Base-by-base conservation (phyloP, 192 early-diverging fungal species). In the Rhizophlyctis rosea region DNA sequence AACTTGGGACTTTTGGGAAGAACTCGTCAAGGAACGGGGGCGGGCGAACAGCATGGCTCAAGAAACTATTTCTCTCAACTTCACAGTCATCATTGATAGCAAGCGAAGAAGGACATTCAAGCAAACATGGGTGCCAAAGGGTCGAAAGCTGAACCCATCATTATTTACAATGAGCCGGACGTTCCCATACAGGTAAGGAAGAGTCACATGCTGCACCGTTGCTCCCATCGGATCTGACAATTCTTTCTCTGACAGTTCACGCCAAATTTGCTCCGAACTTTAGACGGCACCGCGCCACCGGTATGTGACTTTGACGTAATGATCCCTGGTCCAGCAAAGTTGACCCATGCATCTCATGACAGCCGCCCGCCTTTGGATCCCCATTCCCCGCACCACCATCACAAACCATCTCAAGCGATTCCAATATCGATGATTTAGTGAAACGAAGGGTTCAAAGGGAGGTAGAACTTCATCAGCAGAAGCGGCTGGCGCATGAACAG, bases 401-500 rank as follows among this genome's bases (percentile, higher is more conserved):
- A 44, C 18, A 7, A 44, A 18, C 39, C 39, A 18, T 7, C 39
- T 18, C 7, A 18, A 44, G 4, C 52, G 31, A 50, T 31, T 44
- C 36, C 24, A 28, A 67, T n/a, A 34, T 73, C 34, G 79, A 76
- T 24, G 59, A 57, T 11, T 49, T 74, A 23, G 72, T 80, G 21
- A 51, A 59, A 23, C 34, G 48, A 34, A 56, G 69, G 18, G 79
- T 81, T 5, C 35, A 72, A 32, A 48, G 64, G 3, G 75, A 74
- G 54, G 48, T 81, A 11, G 67, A 61, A 34, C 49, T 58, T 0
- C 69, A 76, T 23, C 56, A 67, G 39, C 50, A 75, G 47, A 50
- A 54, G 31, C 65, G 76, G 44, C 30, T 77, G 21, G 74, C 62
- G 30, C 62, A 61, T 28, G 79, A 81, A 53, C 50, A 70, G 32